Evolutionary conservation across 352 stramenopile genomes (phyloP).

Genomic region (Globisporangium takayamanum): DNA sequence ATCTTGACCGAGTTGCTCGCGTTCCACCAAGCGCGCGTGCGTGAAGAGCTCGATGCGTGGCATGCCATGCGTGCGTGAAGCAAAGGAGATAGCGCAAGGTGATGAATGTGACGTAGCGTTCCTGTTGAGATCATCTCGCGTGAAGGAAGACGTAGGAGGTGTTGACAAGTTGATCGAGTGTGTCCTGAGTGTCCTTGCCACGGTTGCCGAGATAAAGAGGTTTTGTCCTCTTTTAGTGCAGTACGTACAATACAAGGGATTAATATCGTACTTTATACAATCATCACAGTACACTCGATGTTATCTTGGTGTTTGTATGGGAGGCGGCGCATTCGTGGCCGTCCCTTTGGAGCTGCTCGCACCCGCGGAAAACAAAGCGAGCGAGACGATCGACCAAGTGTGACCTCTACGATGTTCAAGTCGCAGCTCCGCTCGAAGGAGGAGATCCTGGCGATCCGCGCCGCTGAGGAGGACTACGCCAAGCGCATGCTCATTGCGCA

Average conservation of each 20-base stretch:
- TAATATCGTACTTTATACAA: no score
- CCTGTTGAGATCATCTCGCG: no score
- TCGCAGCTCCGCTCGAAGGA: constrained; percentile 77
- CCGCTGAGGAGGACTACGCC: constrained; percentile 69
- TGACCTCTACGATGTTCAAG: constrained; percentile 34
- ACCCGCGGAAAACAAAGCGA: constrained; percentile 8
- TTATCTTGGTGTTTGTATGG: constrained; percentile 10
- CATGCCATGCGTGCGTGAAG: neutral
- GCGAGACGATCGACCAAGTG: neutral
- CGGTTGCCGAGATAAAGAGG: no score
- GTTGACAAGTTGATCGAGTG: no score
- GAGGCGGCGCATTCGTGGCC: constrained; percentile 9
- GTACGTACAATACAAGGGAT: no score
- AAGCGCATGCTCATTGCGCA: constrained; percentile 70
- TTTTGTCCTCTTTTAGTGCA: no score
- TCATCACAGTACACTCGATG: no score
- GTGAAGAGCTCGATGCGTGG: constrained; percentile 16
- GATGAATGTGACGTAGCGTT: no score
- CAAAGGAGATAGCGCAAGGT: no score
- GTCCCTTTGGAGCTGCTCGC: constrained; percentile 10
- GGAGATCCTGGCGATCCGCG: constrained; percentile 73
- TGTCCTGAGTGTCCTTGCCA: no score
- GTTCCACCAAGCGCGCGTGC: constrained; percentile 14
- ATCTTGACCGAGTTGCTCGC: constrained; percentile 16
- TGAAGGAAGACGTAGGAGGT: no score